Evolutionary conservation across 345 rosid species (phyloP).

Genomic region (Brassica carinata): DNA sequence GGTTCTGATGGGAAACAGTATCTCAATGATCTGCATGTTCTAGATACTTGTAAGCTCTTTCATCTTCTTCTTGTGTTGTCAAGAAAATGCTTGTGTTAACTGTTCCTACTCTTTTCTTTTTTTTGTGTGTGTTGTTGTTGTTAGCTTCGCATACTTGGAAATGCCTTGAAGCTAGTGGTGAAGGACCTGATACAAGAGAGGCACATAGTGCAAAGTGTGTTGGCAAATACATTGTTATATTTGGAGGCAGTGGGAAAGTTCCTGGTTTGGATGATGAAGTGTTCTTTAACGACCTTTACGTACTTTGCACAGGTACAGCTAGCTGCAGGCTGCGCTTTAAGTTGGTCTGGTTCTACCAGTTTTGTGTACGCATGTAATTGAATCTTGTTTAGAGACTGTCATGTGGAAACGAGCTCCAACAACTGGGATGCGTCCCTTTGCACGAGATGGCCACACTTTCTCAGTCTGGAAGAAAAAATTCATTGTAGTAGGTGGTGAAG

Average conservation of each 20-base stretch:
- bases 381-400: slow-evolving; percentile 64
- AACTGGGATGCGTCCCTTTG: slow-evolving; percentile 83
- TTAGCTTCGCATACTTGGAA: slow-evolving; percentile 86
- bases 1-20: slow-evolving; percentile 85
- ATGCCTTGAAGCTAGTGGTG: slow-evolving; percentile 73
- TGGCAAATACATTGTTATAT: slow-evolving; percentile 74
- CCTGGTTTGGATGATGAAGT: slow-evolving; percentile 56
- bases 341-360: not conserved
- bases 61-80: not conserved
- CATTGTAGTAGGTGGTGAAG: slow-evolving; percentile 95
- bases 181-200: slow-evolving; percentile 87
- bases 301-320: slow-evolving; percentile 70
- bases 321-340: slow-evolving; percentile 18
- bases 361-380: not conserved
- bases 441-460: slow-evolving; percentile 92
- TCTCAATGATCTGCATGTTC: slow-evolving; percentile 79
- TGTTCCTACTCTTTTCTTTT: not conserved
- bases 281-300: slow-evolving; percentile 82
- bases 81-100: slow-evolving; percentile 7
- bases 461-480: slow-evolving; percentile 87
- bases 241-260: slow-evolving; percentile 92
- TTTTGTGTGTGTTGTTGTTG: not conserved
- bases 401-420: slow-evolving; percentile 76
- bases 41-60: slow-evolving; percentile 73
- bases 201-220: slow-evolving; percentile 87